Evolutionary conservation across 192 early-diverging fungal genomes (phyloP), one percentile per base, ranked within the genome.

Genomic region (Entophlyctis luteolus): DNA sequence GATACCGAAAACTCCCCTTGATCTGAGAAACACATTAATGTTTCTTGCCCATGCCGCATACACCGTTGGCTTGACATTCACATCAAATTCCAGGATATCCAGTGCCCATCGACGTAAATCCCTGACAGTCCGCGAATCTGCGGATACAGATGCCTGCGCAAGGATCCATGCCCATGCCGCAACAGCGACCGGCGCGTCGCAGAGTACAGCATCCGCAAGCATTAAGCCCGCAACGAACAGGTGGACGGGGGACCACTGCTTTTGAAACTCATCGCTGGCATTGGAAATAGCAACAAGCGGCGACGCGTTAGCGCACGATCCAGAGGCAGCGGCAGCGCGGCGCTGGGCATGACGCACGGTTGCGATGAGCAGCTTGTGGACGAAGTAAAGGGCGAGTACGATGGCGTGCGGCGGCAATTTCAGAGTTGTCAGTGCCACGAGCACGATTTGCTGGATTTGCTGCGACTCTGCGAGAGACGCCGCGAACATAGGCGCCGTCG

Each of bases 371-470:
- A 52, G 49, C 28, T 52, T 52, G 58, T 60, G 58, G 37, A 60
- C 58, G 29, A 60, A 60, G 32, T 27, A 60, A 0, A 60, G 58
- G 0, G 58, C 58, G 20, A 60, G 18, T 1, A 60, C 32, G 58
- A 60, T 47, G 0, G 16, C 27, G 58, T 60, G 58, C 1, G 58
- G 47, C n/a, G 58, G 58, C 4, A 60, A n/a, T 2, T 45, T 37
- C 16, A 60, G 58, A 28, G 58, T 60, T 5, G 58, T n/a, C 2
- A 60, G 29, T 1, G 58, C 35, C 5, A 45, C 47, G 39, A 60
- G 22, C 1, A 60, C 58, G n/a, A 60, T 60, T 31, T 60, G 39
- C 32, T 60, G 58, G 58, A 60, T 60, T 28, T 60, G 58, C 16
- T 46, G 8, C 25, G n/a, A 22, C 32, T 60, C 58, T 2, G 55